These are phyloP conservation scores for Boletus subparvulus DNA, from an alignment of 768 basidiomycete species.

Conservation along the genomic window DNA sequence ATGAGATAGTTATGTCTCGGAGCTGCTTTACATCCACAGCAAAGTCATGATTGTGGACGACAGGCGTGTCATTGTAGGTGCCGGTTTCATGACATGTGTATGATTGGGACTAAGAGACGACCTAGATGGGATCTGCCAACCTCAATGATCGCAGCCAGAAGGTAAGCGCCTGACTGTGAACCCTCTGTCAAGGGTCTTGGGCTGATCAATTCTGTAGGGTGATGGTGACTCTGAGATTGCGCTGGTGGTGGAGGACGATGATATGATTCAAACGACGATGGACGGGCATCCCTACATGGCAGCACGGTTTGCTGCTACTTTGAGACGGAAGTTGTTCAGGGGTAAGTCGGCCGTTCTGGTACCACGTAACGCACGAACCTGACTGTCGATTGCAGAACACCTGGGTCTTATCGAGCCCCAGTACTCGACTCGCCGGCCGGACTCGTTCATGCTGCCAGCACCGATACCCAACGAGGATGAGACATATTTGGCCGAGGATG, in stretches of 20 bases:
- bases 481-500: constrained; percentile 55
- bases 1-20: constrained; percentile 67
- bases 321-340: constrained; percentile 81
- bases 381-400: constrained; percentile 56
- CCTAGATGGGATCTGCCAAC: constrained; percentile 90
- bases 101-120: constrained; percentile 2
- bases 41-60: constrained; percentile 97
- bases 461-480: constrained; percentile 72
- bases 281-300: constrained; percentile 72
- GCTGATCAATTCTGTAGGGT: constrained; percentile 48
- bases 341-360: constrained; percentile 42
- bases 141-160: constrained; percentile 85
- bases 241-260: constrained; percentile 85
- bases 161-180: constrained; percentile 33
- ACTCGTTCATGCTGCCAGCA: constrained; percentile 75
- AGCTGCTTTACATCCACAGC: constrained; percentile 79
- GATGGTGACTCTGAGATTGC: constrained; percentile 96
- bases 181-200: neutral
- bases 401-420: constrained; percentile 85
- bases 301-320: constrained; percentile 75
- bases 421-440: constrained; percentile 36
- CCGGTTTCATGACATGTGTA: neutral
- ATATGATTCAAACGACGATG: constrained; percentile 75
- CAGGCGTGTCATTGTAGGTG: constrained; percentile 76
- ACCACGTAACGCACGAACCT: neutral